A percentile compares a stretch with the other conserved stretches of the same genome.
phyloP scores from a whole-genome alignment of 169 alveolate genomes.

The Eimeria acervulina region DNA sequence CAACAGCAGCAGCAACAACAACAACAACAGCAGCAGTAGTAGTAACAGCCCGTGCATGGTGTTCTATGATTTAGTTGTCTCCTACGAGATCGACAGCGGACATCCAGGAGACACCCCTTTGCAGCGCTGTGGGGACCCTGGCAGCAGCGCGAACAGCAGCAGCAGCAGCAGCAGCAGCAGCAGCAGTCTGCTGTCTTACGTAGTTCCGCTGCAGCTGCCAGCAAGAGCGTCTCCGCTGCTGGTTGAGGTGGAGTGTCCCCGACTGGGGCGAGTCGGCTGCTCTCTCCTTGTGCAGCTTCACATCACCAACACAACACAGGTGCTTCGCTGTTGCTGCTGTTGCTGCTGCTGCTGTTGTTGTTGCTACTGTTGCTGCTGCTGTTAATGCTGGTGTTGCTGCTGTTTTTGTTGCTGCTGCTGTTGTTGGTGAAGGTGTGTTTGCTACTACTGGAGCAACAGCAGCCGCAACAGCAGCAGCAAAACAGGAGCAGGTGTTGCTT shows the following conservation, averaged over 20 bases:
- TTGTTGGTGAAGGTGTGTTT: not conserved
- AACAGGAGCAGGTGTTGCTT: not conserved
- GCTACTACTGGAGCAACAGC: not conserved
- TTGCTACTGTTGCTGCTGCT: not conserved
- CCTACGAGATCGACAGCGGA: slow-evolving; percentile 23
- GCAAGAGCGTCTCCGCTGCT: slow-evolving; percentile 61
- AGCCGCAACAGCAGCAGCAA: not conserved
- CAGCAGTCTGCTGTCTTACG: slow-evolving; percentile 22
- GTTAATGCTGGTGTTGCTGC: not conserved
- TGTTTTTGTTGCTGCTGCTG: not conserved
- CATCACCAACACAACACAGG: slow-evolving; percentile 58
- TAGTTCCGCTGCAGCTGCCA: slow-evolving; percentile 64
- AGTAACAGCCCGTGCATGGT: not conserved
- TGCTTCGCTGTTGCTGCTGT: not conserved
- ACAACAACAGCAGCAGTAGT: slow-evolving; percentile 39
- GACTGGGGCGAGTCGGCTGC: slow-evolving; percentile 64
- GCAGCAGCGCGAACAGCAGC: too few species aligned
- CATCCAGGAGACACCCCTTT: not conserved
- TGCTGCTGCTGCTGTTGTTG: not conserved
- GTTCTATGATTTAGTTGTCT: slow-evolving; percentile 8
- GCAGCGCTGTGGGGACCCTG: not conserved
- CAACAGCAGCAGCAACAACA: slow-evolving; percentile 45
- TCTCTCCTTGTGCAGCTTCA: slow-evolving; percentile 54
- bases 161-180: slow-evolving; percentile 1
- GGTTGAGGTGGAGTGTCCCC: slow-evolving; percentile 38